A percentile compares a stretch with the other conserved stretches of the same genome.
These are phyloP conservation scores for Wickerhamomyces sp. DNA, from an alignment of 1,139 yeast species.

Conservation along the genomic window DNA sequence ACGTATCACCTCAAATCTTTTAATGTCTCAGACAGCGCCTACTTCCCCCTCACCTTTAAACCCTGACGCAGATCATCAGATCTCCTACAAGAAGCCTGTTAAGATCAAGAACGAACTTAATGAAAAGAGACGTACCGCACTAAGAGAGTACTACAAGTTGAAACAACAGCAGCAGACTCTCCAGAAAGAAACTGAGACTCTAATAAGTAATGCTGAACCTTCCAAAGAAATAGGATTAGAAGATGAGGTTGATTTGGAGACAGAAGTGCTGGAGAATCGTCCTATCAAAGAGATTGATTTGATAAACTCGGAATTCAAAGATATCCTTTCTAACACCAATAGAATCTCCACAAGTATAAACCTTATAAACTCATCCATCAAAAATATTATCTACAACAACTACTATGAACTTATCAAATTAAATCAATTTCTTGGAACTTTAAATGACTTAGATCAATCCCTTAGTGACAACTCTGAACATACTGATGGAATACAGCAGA, in stretches of 20 bases:
- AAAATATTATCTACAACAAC: conserved; percentile 46
- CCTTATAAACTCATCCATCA: conserved; percentile 39
- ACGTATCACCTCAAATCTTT: too few species aligned
- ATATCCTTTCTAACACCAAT: conserved; percentile 35
- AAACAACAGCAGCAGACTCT: conserved; percentile 22
- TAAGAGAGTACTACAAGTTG: conserved; percentile 39
- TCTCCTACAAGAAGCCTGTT: conserved; percentile 28
- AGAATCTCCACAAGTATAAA: conserved; percentile 35
- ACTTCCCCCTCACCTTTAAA: too few species aligned
- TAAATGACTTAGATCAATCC: conserved; percentile 19
- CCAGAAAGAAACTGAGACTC: conserved; percentile 10
- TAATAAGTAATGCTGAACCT: conserved; percentile 2
- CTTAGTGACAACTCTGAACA: background rate
- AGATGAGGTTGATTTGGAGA: conserved; percentile 11
- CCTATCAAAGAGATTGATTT: conserved; percentile 34
- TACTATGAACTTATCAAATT: conserved; percentile 45
- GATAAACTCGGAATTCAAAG: conserved; percentile 28
- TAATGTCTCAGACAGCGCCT: too few species aligned
- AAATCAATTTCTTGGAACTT: conserved; percentile 33
- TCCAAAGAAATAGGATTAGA: conserved; percentile 2
- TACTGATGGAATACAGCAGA: background rate
- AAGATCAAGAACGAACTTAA: conserved; percentile 22
- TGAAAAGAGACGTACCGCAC: conserved; percentile 34
- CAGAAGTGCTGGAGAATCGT: conserved; percentile 20
- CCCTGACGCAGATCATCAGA: conserved; percentile 24